Evolutionary conservation across 2,329 filamentous ascomycete species (phyloP).

Genomic region (Botrytis squamosa): DNA sequence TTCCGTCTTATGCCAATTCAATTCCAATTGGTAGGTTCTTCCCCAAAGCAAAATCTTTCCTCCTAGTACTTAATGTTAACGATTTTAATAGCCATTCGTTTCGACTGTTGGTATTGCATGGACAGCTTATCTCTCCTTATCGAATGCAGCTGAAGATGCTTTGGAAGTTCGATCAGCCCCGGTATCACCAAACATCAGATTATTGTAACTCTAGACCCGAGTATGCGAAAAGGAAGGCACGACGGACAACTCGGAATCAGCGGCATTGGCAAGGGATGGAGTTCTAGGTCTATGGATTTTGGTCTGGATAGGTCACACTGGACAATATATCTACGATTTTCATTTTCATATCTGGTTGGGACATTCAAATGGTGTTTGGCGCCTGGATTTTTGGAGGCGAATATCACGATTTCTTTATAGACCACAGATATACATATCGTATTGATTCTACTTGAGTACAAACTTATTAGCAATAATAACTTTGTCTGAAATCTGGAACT

Average conservation of each 20-base stretch:
- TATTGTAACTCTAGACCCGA: slow-evolving; percentile 34
- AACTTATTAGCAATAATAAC: not conserved
- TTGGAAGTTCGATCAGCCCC: slow-evolving; percentile 38
- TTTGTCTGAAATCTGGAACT: not conserved
- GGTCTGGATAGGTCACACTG: not conserved
- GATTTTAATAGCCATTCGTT: slow-evolving; percentile 73
- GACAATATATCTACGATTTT: slow-evolving; percentile 10
- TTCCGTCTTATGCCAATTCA: slow-evolving; percentile 93
- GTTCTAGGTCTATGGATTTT: slow-evolving; percentile 1
- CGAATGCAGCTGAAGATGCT: slow-evolving; percentile 71
- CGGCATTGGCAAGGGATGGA: slow-evolving; percentile 24
- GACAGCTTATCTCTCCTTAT: slow-evolving; percentile 94
- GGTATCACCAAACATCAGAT: slow-evolving; percentile 38
- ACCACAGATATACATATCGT: not conserved
- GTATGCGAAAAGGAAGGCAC: slow-evolving; percentile 20
- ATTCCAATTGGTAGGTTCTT: slow-evolving; percentile 81
- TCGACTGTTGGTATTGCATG: slow-evolving; percentile 94
- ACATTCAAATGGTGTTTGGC: slow-evolving; percentile 16
- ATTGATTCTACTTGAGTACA: not conserved
- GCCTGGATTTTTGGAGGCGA: not conserved
- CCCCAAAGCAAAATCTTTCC: slow-evolving; percentile 5
- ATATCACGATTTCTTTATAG: not conserved
- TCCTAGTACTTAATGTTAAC: slow-evolving; percentile 20
- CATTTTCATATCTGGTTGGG: slow-evolving; percentile 6
- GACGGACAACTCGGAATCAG: slow-evolving; percentile 5